A percentile compares a stretch with the other conserved stretches of the same genome.
phyloP scores from a whole-genome alignment of 2,329 filamentous ascomycete genomes.

The Colletotrichum salicis region DNA sequence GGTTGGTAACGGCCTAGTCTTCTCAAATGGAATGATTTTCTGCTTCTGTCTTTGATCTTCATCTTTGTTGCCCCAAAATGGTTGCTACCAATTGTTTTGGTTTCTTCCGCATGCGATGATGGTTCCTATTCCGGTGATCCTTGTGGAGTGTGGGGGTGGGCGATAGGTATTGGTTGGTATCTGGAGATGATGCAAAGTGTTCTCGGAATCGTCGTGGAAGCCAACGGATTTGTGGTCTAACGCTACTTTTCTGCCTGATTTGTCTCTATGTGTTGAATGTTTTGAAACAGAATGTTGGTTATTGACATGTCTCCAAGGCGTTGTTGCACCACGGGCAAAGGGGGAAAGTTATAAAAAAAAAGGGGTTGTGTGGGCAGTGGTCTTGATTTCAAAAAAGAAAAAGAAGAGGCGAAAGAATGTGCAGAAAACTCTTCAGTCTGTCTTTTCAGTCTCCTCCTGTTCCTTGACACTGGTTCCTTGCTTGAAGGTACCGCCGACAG shows the following conservation, averaged over 20 bases:
- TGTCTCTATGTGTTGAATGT: conserved; percentile 29
- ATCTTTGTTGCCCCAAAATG: conserved; percentile 4
- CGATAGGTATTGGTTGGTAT: not conserved
- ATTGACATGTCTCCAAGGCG: not conserved
- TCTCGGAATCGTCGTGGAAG: conserved; percentile 9
- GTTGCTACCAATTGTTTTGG: not conserved
- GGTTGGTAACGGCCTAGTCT: conserved; percentile 35
- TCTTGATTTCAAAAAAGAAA: not conserved
- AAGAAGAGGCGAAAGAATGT: conserved; percentile 6
- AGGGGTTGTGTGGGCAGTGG: not conserved
- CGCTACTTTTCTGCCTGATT: conserved; percentile 20
- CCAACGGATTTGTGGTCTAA: conserved; percentile 27
- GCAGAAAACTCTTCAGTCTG: conserved; percentile 39
- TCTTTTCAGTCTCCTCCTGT: conserved; percentile 69
- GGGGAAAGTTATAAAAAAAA: not conserved
- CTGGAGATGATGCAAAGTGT: not conserved
- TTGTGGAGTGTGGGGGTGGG: not conserved
- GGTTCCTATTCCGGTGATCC: conserved; percentile 2
- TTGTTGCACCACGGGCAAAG: not conserved
- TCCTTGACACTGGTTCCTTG: conserved; percentile 49
- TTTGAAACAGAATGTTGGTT: conserved; percentile 6
- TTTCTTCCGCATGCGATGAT: conserved; percentile 16
- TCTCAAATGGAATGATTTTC: conserved; percentile 35
- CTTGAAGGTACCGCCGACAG: conserved; percentile 37
- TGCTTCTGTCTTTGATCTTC: conserved; percentile 34